Evolutionary conservation across 805 yeast genomes (phyloP).

Genomic region (Metschnikowia vanudenii): DNA sequence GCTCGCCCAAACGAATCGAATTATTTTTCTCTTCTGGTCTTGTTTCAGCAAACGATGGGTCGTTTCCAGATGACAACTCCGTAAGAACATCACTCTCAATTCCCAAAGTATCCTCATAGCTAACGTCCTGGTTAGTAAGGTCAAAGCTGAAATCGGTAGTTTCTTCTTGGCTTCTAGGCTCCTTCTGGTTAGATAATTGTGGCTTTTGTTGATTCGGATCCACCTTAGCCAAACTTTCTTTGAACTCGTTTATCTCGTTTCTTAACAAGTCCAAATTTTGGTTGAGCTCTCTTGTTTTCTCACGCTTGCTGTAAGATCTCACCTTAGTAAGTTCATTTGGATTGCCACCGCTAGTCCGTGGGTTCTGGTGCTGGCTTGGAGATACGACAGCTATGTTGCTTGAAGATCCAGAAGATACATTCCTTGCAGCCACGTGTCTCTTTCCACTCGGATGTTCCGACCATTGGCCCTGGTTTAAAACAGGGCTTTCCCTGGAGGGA

Average conservation of each 20-base stretch:
- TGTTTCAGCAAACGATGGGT: not conserved
- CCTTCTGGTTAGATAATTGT: not conserved
- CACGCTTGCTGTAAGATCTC: slow-evolving; percentile 13
- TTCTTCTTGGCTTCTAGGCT: not conserved
- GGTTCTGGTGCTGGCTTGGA: not conserved
- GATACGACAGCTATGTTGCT: not conserved
- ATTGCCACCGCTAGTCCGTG: not conserved
- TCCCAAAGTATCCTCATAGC: slow-evolving; percentile 40
- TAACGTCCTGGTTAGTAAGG: slow-evolving; percentile 37
- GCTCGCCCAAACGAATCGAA: not conserved
- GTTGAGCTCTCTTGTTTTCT: slow-evolving; percentile 37
- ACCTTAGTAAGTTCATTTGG: not conserved
- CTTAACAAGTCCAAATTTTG: slow-evolving; percentile 42
- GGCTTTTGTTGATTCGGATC: not conserved
- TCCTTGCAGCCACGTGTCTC: not conserved
- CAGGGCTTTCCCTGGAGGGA: not conserved
- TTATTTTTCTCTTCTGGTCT: not conserved
- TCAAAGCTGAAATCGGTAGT: slow-evolving; percentile 39
- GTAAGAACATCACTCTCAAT: slow-evolving; percentile 30
- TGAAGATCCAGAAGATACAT: not conserved
- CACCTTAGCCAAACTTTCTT: slow-evolving; percentile 34
- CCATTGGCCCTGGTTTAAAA: not conserved
- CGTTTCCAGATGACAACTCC: slow-evolving; percentile 17
- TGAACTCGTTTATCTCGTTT: slow-evolving; percentile 44
- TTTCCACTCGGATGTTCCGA: slow-evolving; percentile 1